phyloP scores from a whole-genome alignment of 73 alveolate species.

The Paramecium pentaurelia region DNA sequence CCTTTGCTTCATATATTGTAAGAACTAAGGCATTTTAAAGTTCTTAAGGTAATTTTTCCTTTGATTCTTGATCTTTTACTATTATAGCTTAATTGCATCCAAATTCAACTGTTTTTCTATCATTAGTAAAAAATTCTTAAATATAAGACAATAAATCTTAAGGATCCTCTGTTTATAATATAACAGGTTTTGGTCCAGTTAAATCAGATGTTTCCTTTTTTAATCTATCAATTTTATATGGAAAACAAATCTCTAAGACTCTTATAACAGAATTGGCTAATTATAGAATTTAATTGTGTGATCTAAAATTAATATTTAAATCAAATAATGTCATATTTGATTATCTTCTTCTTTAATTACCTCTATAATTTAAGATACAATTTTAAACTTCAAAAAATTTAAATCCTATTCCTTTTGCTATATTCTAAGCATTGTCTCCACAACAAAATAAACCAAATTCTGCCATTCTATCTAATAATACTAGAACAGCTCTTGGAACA shows the following conservation, averaged over 20 bases:
- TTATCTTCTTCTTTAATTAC: not conserved
- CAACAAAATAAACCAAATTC: constrained; percentile 75
- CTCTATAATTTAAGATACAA: constrained; percentile 36
- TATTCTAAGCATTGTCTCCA: constrained; percentile 91
- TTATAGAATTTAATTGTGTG: constrained; percentile 79
- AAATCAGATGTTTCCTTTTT: constrained; percentile 69
- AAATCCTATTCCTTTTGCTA: constrained; percentile 92
- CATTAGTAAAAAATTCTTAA: not conserved
- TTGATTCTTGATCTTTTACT: constrained; percentile 77
- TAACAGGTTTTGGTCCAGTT: constrained; percentile 80
- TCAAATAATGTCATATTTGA: not conserved
- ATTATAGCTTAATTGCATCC: constrained; percentile 87
- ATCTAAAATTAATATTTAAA: constrained; percentile 72
- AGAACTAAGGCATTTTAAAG: constrained; percentile 78
- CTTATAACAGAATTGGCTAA: constrained; percentile 78
- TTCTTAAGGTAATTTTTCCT: constrained; percentile 68
- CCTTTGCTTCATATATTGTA: constrained; percentile 89
- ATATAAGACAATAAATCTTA: not conserved
- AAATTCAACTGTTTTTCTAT: constrained; percentile 56
- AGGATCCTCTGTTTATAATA: constrained; percentile 47
- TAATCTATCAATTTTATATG: constrained; percentile 78
- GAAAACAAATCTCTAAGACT: constrained; percentile 79
- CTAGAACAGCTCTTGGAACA: constrained; percentile 72
- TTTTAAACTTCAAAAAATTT: constrained; percentile 74
- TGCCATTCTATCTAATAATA: constrained; percentile 64